phyloP scores from a whole-genome alignment of 768 basidiomycete species.

The Trametes maxima region DNA sequence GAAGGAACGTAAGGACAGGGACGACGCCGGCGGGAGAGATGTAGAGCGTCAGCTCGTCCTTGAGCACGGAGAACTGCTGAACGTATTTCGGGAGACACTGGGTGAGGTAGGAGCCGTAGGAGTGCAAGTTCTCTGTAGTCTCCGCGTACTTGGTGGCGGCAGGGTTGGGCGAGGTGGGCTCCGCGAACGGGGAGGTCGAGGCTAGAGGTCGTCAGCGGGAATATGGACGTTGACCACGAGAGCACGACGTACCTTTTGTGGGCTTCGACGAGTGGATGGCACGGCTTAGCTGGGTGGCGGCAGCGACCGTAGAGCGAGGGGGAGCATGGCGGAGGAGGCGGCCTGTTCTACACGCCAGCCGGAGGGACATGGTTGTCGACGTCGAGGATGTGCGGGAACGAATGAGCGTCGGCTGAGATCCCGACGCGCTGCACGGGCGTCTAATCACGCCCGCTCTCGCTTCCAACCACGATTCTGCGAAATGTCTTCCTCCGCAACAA shows the following conservation, averaged over 20 bases:
- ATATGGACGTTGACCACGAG: neutral
- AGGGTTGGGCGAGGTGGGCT: conserved; percentile 89
- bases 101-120: conserved; percentile 90
- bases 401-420: conserved; percentile 7
- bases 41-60: conserved; percentile 94
- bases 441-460: conserved; percentile 8
- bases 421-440: conserved; percentile 18
- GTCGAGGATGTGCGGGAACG: conserved; percentile 19
- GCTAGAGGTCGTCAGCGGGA: conserved; percentile 40
- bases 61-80: conserved; percentile 96
- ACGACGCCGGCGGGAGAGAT: conserved; percentile 78
- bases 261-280: conserved; percentile 42
- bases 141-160: conserved; percentile 70
- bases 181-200: conserved; percentile 79
- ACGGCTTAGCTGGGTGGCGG: conserved; percentile 36
- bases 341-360: conserved; percentile 46
- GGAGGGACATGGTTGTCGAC: conserved; percentile 46
- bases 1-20: conserved; percentile 87
- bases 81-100: conserved; percentile 96
- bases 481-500: conserved; percentile 21
- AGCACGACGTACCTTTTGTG: conserved; percentile 47
- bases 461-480: conserved; percentile 10
- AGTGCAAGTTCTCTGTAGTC: conserved; percentile 79
- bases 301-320: conserved; percentile 36
- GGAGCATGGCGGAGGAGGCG: conserved; percentile 45